phyloP scores from a whole-genome alignment of 257 asterid species.

The Cynanchum wilfordii region DNA sequence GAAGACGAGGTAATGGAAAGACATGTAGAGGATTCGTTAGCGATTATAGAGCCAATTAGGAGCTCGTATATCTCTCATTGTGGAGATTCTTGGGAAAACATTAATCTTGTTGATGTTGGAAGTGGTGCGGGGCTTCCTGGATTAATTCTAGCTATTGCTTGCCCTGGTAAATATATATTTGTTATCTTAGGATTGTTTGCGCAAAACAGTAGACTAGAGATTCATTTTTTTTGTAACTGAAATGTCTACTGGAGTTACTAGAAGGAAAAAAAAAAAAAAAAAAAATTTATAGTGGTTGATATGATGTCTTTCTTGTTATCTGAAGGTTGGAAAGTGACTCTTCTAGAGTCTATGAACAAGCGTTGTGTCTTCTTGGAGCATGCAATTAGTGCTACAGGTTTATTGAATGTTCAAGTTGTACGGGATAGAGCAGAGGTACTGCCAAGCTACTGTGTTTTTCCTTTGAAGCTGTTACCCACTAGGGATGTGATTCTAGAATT shows the following conservation, averaged over 20 bases:
- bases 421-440: slow-evolving; percentile 85
- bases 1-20: slow-evolving; percentile 82
- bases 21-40: slow-evolving; percentile 84
- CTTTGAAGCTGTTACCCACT: background rate
- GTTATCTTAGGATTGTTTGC: slow-evolving; percentile 4
- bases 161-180: slow-evolving; percentile 44
- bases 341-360: slow-evolving; percentile 81
- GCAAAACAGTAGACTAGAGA: background rate
- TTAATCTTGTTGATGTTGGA: slow-evolving; percentile 84
- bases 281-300: background rate
- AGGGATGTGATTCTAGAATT: background rate
- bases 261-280: too few species aligned
- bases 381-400: slow-evolving; percentile 44
- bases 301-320: slow-evolving; percentile 6
- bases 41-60: slow-evolving; percentile 60
- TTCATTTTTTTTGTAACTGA: background rate
- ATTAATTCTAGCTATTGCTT: slow-evolving; percentile 75
- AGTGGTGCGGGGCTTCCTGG: slow-evolving; percentile 98
- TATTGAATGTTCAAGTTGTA: slow-evolving; percentile 64
- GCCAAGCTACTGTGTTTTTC: background rate
- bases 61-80: slow-evolving; percentile 45
- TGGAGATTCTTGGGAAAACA: slow-evolving; percentile 49
- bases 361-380: slow-evolving; percentile 87
- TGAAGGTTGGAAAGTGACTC: slow-evolving; percentile 83
- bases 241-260: background rate